These are phyloP conservation scores for Epichloe festucae DNA, from an alignment of 2,329 filamentous ascomycete genomes.

Conservation along the genomic window DNA sequence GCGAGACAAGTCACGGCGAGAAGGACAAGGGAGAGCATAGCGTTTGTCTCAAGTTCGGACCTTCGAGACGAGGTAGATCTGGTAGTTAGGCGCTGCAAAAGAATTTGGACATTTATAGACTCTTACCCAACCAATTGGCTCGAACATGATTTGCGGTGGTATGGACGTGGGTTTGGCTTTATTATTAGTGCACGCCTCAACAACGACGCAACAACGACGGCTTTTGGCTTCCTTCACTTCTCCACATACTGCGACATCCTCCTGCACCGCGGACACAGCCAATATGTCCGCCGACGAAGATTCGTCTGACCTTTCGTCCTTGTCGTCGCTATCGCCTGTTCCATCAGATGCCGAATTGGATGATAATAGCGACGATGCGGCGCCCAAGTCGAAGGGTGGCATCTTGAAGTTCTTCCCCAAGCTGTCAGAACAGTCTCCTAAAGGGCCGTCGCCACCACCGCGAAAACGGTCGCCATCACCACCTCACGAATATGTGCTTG, in stretches of 20 bases:
- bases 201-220: constrained; percentile 13
- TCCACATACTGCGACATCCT: constrained; percentile 15
- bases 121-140: constrained; percentile 18
- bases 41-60: neutral
- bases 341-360: constrained; percentile 38
- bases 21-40: neutral
- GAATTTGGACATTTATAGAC: constrained; percentile 8
- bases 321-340: constrained; percentile 34
- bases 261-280: constrained; percentile 11
- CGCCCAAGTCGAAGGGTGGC: constrained; percentile 39
- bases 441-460: constrained; percentile 50
- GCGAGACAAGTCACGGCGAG: neutral
- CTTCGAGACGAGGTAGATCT: constrained; percentile 1
- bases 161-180: constrained; percentile 11
- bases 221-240: constrained; percentile 16
- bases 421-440: constrained; percentile 35
- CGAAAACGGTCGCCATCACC: constrained; percentile 78
- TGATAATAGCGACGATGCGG: constrained; percentile 21
- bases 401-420: constrained; percentile 58
- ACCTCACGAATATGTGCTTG: constrained; percentile 77
- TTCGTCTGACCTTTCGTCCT: constrained; percentile 50
- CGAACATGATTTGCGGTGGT: constrained; percentile 20
- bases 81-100: constrained; percentile 9
- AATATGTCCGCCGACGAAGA: constrained; percentile 48
- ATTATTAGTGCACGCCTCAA: constrained; percentile 16